Evolutionary conservation across 345 rosid genomes (phyloP).

Genomic region (Dipteronia sinensis): DNA sequence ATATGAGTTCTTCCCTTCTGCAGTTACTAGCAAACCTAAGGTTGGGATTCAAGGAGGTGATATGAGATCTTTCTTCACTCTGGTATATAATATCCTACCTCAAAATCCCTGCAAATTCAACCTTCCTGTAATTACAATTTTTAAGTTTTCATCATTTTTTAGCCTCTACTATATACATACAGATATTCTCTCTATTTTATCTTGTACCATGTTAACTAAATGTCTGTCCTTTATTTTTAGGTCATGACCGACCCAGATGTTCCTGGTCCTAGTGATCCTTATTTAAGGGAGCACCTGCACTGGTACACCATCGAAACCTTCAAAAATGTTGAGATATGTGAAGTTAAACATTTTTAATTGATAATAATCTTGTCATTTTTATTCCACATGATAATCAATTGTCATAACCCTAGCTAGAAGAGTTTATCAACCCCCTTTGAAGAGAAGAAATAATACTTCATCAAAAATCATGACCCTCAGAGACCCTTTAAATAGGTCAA

Average conservation of each 20-base stretch:
- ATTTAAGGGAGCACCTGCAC: conserved; percentile 60
- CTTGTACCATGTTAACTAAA: neutral
- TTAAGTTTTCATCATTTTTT: neutral
- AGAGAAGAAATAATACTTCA: neutral
- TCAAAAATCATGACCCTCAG: neutral
- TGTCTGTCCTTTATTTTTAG: conserved; percentile 28
- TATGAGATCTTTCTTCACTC: conserved; percentile 64
- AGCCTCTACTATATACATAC: neutral
- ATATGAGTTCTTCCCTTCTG: conserved; percentile 41
- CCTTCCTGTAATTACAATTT: neutral
- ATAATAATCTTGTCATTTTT: neutral
- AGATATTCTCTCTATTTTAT: neutral
- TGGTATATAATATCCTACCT: conserved; percentile 21
- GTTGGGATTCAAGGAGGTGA: conserved; percentile 46
- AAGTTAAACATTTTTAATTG: neutral
- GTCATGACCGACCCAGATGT: conserved; percentile 75
- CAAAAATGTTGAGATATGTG: neutral
- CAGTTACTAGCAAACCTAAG: conserved; percentile 34
- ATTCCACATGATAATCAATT: too few relatives aligned
- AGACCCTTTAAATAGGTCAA: neutral
- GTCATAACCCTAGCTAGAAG: neutral
- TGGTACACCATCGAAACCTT: conserved; percentile 39
- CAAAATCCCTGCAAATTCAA: neutral
- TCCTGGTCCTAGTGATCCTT: conserved; percentile 79
- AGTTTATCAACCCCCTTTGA: neutral